Conservation (phyloP, 2,329 filamentous ascomycete species). For the Trichoderma afroharzianum region DNA sequence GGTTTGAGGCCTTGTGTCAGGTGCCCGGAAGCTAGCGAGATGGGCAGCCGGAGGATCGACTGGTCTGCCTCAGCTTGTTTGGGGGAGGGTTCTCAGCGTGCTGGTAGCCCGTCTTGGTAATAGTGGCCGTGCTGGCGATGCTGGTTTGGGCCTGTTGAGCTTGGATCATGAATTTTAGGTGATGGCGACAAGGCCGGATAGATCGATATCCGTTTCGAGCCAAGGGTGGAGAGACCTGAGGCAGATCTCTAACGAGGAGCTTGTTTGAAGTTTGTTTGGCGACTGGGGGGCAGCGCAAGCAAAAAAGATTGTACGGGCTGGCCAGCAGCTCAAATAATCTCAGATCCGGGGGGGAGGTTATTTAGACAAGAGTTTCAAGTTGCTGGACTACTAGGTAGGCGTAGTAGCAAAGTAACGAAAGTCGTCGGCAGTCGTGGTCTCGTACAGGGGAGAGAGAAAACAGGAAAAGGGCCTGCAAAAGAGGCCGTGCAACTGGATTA, state of each 20-base stretch:
- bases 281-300: background rate
- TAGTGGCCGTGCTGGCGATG: background rate
- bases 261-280: constrained; percentile 13
- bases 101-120: constrained; percentile 7
- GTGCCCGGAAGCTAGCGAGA: constrained; percentile 17
- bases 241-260: constrained; percentile 7
- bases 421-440: constrained; percentile 13
- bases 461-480: background rate
- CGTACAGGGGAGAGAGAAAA: background rate
- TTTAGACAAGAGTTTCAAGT: background rate
- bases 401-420: background rate
- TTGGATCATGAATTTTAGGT: background rate
- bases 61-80: background rate
- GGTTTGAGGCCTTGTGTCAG: constrained; percentile 21
- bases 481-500: background rate
- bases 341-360: background rate
- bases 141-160: background rate
- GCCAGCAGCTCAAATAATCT: background rate
- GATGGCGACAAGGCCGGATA: constrained; percentile 1
- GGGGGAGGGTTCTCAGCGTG: background rate
- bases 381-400: background rate
- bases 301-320: background rate
- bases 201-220: constrained; percentile 13
- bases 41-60: background rate
- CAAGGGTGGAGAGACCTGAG: constrained; percentile 12